These are phyloP conservation scores for Hygrophila difformis DNA, from an alignment of 257 asterid species.

Conservation along the genomic window DNA sequence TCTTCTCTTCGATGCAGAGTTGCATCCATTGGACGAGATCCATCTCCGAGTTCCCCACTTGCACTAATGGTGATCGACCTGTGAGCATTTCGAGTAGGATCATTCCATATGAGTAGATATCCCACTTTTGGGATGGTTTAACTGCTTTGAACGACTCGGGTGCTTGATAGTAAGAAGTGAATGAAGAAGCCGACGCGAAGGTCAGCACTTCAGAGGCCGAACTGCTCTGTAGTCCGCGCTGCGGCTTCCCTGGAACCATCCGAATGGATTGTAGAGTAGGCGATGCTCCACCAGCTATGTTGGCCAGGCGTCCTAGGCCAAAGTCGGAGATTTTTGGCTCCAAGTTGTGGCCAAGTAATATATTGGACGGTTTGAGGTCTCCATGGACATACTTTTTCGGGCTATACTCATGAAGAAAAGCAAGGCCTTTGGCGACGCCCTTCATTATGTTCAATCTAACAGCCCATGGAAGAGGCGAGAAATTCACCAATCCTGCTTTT, in stretches of 20 bases:
- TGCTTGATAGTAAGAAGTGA: conserved; percentile 61
- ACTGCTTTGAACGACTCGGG: conserved; percentile 74
- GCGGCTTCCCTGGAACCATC: conserved; percentile 43
- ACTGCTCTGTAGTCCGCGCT: conserved; percentile 31
- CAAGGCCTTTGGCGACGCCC: conserved; percentile 78
- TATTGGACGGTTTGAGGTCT: conserved; percentile 81
- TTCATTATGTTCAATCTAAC: conserved; percentile 60
- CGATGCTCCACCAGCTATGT: conserved; percentile 77
- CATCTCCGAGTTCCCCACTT: conserved; percentile 45
- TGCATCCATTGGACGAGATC: conserved; percentile 85
- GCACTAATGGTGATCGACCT: conserved; percentile 55
- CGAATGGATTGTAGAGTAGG: conserved; percentile 53
- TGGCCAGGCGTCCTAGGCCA: conserved; percentile 86
- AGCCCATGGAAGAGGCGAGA: conserved; percentile 68
- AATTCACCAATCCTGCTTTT: conserved; percentile 57
- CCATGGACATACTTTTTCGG: conserved; percentile 95
- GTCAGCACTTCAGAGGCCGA: conserved; percentile 43
- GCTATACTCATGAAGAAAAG: conserved; percentile 75
- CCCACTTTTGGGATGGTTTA: conserved; percentile 95
- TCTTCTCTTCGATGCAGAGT: conserved; percentile 78
- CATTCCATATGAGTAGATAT: conserved; percentile 71
- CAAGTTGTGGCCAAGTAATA: conserved; percentile 66
- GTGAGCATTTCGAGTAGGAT: conserved; percentile 80
- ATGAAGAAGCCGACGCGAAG: conserved; percentile 37
- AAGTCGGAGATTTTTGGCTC: conserved; percentile 82